phyloP scores from a whole-genome alignment of 176 grass and related monocot genomes.

The Zea mays region DNA sequence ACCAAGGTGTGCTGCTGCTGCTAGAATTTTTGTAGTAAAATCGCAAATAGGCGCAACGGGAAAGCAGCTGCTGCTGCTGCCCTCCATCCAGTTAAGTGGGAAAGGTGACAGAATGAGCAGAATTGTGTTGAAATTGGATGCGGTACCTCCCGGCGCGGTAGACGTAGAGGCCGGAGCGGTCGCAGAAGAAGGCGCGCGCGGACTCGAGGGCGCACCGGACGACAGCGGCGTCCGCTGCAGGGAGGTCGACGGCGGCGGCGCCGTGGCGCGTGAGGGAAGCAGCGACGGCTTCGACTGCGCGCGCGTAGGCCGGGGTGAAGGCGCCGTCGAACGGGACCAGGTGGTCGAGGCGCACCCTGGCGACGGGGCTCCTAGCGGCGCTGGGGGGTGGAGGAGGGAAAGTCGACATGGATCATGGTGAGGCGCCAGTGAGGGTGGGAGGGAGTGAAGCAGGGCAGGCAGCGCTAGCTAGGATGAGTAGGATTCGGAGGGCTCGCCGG shows the following conservation, averaged over 20 bases:
- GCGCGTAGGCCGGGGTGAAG: constrained; percentile 24
- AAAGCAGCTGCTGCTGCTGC: not conserved
- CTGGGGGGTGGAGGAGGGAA: constrained; percentile 18
- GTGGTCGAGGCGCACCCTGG: constrained; percentile 63
- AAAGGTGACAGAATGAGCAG: not conserved
- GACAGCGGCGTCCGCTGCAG: constrained; percentile 48
- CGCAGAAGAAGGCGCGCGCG: constrained; percentile 58
- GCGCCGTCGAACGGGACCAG: constrained; percentile 60
- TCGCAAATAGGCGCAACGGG: not conserved
- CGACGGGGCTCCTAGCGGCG: not conserved
- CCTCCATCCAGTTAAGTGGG: not conserved
- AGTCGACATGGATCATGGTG: constrained; percentile 36
- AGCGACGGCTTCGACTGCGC: constrained; percentile 50
- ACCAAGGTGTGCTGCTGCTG: not conserved
- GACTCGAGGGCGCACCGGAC: constrained; percentile 74
- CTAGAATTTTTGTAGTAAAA: not conserved
- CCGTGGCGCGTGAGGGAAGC: constrained; percentile 61
- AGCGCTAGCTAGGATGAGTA: not conserved
- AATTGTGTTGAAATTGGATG: not conserved
- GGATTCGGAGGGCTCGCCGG: constrained; percentile 18
- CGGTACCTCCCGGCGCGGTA: constrained; percentile 73
- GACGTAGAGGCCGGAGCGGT: constrained; percentile 41
- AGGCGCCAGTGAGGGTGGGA: not conserved
- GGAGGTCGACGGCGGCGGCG: constrained; percentile 65
- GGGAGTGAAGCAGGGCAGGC: not conserved